phyloP scores from a whole-genome alignment of 2,329 filamentous ascomycete species.

The Nemania sp. region DNA sequence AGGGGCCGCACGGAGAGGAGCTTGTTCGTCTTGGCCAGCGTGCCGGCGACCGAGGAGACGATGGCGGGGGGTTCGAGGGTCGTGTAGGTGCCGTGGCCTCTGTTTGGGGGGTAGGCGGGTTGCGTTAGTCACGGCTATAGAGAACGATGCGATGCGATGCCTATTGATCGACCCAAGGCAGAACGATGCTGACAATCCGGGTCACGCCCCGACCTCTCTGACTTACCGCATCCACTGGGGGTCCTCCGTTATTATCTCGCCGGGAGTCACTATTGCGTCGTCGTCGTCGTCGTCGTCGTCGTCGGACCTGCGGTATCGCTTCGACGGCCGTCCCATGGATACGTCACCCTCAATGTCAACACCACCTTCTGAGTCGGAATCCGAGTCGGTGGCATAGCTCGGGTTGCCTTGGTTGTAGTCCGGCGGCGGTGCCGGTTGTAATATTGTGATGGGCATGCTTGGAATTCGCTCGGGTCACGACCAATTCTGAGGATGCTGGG shows the following conservation, averaged over 20 bases:
- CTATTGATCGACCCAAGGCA: too few species aligned
- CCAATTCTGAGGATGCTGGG: neutral
- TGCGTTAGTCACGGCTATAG: slow-evolving; percentile 1
- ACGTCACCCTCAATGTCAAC: slow-evolving; percentile 52
- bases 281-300: slow-evolving; percentile 41
- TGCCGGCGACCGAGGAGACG: slow-evolving; percentile 87
- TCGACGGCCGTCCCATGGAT: slow-evolving; percentile 48
- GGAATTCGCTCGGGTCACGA: neutral
- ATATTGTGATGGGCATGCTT: slow-evolving; percentile 44
- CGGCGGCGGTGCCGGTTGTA: slow-evolving; percentile 36
- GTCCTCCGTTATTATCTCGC: slow-evolving; percentile 84
- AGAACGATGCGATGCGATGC: too few species aligned
- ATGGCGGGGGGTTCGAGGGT: slow-evolving; percentile 68
- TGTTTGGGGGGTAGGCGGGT: slow-evolving; percentile 41
- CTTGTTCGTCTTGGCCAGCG: slow-evolving; percentile 92
- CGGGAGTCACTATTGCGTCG: slow-evolving; percentile 78
- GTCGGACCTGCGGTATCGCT: slow-evolving; percentile 43
- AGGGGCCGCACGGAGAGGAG: slow-evolving; percentile 89
- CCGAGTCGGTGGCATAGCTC: slow-evolving; percentile 28
- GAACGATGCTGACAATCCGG: too few species aligned
- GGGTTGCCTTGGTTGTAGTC: slow-evolving; percentile 20
- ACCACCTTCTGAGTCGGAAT: slow-evolving; percentile 50
- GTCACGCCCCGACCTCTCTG: too few species aligned
- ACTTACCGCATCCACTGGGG: slow-evolving; percentile 91
- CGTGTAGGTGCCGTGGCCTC: slow-evolving; percentile 91